Base-by-base conservation (phyloP, 106 monocot genomes). In the Apostasia shenzhenica region DNA sequence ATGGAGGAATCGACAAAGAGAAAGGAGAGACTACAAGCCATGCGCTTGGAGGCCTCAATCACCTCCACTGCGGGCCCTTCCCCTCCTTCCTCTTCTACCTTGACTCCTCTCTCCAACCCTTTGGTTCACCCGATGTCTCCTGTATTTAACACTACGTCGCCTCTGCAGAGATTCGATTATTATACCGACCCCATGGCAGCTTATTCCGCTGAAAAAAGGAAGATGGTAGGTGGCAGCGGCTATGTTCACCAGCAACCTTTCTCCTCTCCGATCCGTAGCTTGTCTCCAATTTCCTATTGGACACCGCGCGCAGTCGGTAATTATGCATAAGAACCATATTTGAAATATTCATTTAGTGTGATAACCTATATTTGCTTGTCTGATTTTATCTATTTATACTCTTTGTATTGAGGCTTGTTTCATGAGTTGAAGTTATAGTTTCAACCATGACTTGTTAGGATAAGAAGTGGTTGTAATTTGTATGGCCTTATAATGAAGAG, bases 141-240 rank as follows among this genome's bases (percentile, higher is more conserved):
- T 3, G 10, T 8, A 6, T 1, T 46, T 3, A 62, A 66, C n/a
- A 54, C n/a, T 48, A 14, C 77, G 13, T 52, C 71, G 14, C 55
- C 77, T 14, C 10, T 53, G 9, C 49, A 75, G 38, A 66, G 85
- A 45, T 85, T 85, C 49, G 78, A 85, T 41, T 81, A 72, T 59
- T 85, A 85, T 52, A 81, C 78, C 5, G 72, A 85, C 13, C 81
- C 85, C 40, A 72, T 70, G 70, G 55, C 81, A 7, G 78, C 68
- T 43, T 85, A 78, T 68, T 78, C 75, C 49, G 70, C 67, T 8
- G n/a, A 52, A 50, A 76, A 78, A 68, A 45, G 75, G 61, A 68
- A 70, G 38, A 66, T 12, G 8, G 49, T 40, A 38, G 41, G 48
- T 43, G 6, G 4, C 11, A 12, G 13, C 6, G 26, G 38, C 14